A percentile compares a stretch with the other conserved stretches of the same genome.
Evolutionary conservation across 2,329 filamentous ascomycete species (phyloP).

Genomic region (Byssothecium circinans): DNA sequence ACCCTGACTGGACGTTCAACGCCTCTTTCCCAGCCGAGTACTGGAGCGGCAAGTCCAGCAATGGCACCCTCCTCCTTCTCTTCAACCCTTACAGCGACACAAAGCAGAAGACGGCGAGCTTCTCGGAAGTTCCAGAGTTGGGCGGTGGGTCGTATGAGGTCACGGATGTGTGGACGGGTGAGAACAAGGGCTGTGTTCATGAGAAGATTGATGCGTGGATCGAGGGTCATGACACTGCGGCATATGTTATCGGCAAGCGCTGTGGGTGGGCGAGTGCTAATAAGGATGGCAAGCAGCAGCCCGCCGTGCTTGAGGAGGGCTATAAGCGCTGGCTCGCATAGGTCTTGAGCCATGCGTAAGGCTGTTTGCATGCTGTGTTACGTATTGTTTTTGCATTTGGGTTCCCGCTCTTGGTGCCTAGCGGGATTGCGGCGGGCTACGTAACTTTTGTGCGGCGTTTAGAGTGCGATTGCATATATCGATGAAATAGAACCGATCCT

Average conservation of each 20-base stretch:
- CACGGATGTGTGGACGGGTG: slow-evolving; percentile 24
- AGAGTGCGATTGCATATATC: no score
- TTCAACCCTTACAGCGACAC: slow-evolving; percentile 26
- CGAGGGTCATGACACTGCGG: slow-evolving; percentile 21
- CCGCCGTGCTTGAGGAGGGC: neutral
- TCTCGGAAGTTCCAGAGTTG: slow-evolving; percentile 25
- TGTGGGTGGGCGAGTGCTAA: neutral
- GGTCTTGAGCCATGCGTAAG: no score
- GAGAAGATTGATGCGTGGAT: slow-evolving; percentile 11
- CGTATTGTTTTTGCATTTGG: no score
- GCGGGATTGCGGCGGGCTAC: no score
- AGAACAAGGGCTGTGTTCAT: slow-evolving; percentile 14
- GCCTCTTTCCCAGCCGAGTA: slow-evolving; percentile 31
- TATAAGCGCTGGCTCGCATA: no score
- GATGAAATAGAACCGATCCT: no score
- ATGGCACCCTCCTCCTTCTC: slow-evolving; percentile 28
- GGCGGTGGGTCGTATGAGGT: slow-evolving; percentile 16
- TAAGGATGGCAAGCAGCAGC: neutral
- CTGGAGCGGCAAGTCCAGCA: slow-evolving; percentile 27
- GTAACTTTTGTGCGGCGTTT: no score
- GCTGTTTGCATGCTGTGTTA: no score
- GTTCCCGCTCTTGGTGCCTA: no score
- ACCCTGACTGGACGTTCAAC: slow-evolving; percentile 55
- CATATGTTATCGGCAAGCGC: slow-evolving; percentile 7
- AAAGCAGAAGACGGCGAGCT: slow-evolving; percentile 16